phyloP scores from a whole-genome alignment of 1,139 yeast species.

The Lodderomyces pseudojiufengensis region DNA sequence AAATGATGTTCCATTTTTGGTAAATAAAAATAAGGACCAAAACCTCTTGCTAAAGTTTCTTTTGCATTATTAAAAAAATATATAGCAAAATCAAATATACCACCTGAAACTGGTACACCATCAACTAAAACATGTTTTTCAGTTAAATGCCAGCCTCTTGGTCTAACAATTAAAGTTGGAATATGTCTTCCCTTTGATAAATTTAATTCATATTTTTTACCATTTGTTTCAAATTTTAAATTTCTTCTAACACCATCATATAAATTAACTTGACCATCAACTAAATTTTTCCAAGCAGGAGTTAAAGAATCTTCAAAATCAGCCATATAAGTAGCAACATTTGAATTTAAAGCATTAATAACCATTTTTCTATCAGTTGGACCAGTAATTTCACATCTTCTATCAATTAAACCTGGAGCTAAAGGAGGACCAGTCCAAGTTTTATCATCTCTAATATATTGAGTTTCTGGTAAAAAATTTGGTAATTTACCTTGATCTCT shows the following conservation, averaged over 20 bases:
- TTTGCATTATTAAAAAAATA: constrained; percentile 73
- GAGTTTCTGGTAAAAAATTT: constrained; percentile 70
- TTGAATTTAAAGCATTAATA: constrained; percentile 85
- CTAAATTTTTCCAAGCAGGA: constrained; percentile 90
- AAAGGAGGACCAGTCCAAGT: constrained; percentile 79
- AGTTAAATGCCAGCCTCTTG: constrained; percentile 83
- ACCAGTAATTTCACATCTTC: constrained; percentile 85
- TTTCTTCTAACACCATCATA: constrained; percentile 80
- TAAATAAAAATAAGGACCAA: constrained; percentile 74
- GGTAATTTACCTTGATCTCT: constrained; percentile 71
- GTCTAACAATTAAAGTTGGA: constrained; percentile 78
- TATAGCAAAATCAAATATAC: constrained; percentile 72
- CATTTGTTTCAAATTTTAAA: constrained; percentile 53
- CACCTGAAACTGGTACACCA: constrained; percentile 72
- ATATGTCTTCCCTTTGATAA: constrained; percentile 40
- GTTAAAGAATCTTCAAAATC: constrained; percentile 94
- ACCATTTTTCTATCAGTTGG: constrained; percentile 92
- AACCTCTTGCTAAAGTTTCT: constrained; percentile 56
- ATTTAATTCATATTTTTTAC: constrained; percentile 61
- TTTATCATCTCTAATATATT: constrained; percentile 64
- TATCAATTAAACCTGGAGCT: constrained; percentile 72
- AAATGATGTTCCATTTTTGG: constrained; percentile 81
- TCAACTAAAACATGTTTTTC: constrained; percentile 72
- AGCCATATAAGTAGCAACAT: constrained; percentile 89
- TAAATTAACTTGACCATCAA: constrained; percentile 86